Percentiles rank a stretch among this genome's conserved stretches.
Conservation (phyloP, 345 rosid species). For the Citrus sp. region DNA sequence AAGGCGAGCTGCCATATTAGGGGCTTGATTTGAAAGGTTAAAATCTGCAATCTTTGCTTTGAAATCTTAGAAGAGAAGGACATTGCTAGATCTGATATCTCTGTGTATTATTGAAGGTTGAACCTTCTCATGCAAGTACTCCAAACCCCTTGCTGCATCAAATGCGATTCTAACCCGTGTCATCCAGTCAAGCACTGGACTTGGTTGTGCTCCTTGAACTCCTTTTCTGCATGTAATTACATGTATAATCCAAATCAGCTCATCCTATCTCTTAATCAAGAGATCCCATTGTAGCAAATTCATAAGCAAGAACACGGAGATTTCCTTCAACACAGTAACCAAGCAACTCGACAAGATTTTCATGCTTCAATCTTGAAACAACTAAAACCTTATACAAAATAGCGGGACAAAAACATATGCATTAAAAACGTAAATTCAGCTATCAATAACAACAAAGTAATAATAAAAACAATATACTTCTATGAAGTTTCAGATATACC, state of each 20-base stretch:
- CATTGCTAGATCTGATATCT: constrained; percentile 95
- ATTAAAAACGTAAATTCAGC: background rate
- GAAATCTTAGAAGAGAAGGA: constrained; percentile 88
- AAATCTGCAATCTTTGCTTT: constrained; percentile 96
- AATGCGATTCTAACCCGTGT: constrained; percentile 87
- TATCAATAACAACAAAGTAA: constrained; percentile 3
- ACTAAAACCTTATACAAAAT: constrained; percentile 50
- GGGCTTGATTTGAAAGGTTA: constrained; percentile 94
- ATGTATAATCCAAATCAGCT: background rate
- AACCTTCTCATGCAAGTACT: constrained; percentile 90
- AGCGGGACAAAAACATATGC: background rate
- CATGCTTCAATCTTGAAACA: constrained; percentile 85
- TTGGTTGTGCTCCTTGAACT: constrained; percentile 98
- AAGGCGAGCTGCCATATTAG: constrained; percentile 99
- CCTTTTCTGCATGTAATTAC: constrained; percentile 79
- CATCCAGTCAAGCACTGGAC: constrained; percentile 97
- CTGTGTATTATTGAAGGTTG: constrained; percentile 88
- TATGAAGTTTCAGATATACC: constrained; percentile 36
- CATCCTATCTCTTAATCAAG: background rate
- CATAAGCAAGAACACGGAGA: constrained; percentile 85
- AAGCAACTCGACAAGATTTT: constrained; percentile 72
- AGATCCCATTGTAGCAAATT: constrained; percentile 99
- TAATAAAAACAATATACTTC: background rate
- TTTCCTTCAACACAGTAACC: constrained; percentile 91
- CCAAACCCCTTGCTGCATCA: constrained; percentile 95